Conservation (phyloP, 371 early-diverging fungal species). For the Batkoa obscura region DNA sequence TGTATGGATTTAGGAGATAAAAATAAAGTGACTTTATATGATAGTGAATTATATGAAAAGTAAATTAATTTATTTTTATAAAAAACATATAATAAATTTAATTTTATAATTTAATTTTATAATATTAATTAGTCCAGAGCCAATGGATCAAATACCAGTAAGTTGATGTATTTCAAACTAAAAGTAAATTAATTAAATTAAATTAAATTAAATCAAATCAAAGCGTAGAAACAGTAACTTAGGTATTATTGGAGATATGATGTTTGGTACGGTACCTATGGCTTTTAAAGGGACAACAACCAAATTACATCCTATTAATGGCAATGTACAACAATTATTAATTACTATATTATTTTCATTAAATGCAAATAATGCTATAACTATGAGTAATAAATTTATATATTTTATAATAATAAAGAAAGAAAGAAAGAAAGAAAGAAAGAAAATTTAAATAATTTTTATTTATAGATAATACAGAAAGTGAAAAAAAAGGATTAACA, state of each 20-base stretch:
- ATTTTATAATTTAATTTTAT: background rate
- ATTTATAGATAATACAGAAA: too few species aligned
- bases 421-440: too few species aligned
- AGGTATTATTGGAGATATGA: slow-evolving; percentile 34
- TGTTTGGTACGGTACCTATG: slow-evolving; percentile 42
- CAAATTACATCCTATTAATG: slow-evolving; percentile 32
- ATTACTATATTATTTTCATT: slow-evolving; percentile 33
- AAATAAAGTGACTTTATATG: background rate
- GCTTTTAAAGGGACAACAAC: slow-evolving; percentile 47
- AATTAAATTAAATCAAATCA: slow-evolving; percentile 6
- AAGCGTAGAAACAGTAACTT: slow-evolving; percentile 16
- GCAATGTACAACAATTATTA: slow-evolving; percentile 31
- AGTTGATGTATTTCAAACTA: background rate
- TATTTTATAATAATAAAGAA: too few species aligned
- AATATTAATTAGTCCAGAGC: background rate
- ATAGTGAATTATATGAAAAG: background rate
- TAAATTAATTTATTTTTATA: background rate
- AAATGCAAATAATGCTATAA: too few species aligned
- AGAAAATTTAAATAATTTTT: too few species aligned
- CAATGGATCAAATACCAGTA: background rate
- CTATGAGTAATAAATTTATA: too few species aligned
- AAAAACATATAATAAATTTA: background rate
- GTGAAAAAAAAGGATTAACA: too few species aligned
- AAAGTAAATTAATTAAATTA: background rate
- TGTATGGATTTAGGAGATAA: background rate